phyloP scores from a whole-genome alignment of 2,329 filamentous ascomycete species.

The Apiospora hydei region DNA sequence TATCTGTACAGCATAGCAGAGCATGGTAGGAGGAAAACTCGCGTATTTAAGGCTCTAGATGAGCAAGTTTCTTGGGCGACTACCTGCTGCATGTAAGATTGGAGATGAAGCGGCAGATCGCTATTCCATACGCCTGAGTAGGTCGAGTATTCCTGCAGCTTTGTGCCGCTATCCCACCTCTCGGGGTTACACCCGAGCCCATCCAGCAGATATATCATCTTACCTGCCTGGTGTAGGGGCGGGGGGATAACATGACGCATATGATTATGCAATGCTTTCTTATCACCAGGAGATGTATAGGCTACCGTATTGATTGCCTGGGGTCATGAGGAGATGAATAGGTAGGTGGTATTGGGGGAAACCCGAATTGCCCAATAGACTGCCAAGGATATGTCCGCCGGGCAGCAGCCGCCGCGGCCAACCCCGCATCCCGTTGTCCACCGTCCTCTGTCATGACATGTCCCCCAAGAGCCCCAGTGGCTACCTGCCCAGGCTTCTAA shows the following conservation, averaged over 20 bases:
- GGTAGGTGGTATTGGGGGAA: slow-evolving; percentile 4
- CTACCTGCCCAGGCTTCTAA: background rate
- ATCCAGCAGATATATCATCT: background rate
- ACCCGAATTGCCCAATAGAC: background rate
- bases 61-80: background rate
- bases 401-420: background rate
- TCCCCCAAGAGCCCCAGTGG: background rate
- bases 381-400: background rate
- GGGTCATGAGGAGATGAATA: background rate
- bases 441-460: background rate
- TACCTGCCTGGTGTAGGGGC: background rate
- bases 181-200: background rate
- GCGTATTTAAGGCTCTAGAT: background rate
- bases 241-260: background rate
- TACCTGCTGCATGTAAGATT: background rate
- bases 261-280: background rate
- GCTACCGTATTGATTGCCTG: background rate
- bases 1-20: background rate
- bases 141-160: background rate
- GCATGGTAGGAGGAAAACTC: too few relatives aligned
- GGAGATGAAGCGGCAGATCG: background rate
- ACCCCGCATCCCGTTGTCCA: background rate
- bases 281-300: background rate
- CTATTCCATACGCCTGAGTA: background rate
- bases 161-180: background rate